A percentile compares a stretch with the other conserved stretches of the same genome.
Evolutionary conservation across 2,329 filamentous ascomycete species (phyloP).

Genomic region (Ilyonectria mors-panacis): DNA sequence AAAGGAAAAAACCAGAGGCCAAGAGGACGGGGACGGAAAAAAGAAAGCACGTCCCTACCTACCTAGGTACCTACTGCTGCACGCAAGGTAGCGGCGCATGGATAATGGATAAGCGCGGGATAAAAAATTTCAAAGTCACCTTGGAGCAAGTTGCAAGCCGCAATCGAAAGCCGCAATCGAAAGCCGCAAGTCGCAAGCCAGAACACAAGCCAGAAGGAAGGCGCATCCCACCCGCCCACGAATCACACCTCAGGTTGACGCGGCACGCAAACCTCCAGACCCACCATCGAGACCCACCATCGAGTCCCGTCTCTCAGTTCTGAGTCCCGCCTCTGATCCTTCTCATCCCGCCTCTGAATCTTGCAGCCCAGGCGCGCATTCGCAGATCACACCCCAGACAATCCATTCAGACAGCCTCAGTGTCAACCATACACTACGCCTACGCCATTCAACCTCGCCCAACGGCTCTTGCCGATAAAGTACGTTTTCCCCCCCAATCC

Average conservation of each 20-base stretch:
- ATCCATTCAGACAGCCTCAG: not conserved
- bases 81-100: constrained; percentile 4
- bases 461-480: not conserved
- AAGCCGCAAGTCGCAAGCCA: not conserved
- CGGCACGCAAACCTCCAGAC: not conserved
- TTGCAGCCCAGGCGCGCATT: not conserved
- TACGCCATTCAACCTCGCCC: not conserved
- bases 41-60: not conserved
- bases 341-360: not conserved
- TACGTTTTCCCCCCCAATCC: not conserved
- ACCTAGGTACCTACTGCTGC: not conserved
- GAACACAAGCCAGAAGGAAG: not conserved
- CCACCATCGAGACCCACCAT: not conserved
- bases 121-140: not conserved
- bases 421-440: constrained; percentile 3
- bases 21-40: constrained; percentile 34
- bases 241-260: not conserved
- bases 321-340: not conserved
- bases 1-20: constrained; percentile 9
- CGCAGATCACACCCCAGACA: not conserved
- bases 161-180: not conserved
- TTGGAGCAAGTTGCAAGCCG: not conserved
- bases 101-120: constrained; percentile 5
- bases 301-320: not conserved
- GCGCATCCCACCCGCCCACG: not conserved